Conservation (phyloP, 768 basidiomycete species). For the Gymnopilus junonius region DNA sequence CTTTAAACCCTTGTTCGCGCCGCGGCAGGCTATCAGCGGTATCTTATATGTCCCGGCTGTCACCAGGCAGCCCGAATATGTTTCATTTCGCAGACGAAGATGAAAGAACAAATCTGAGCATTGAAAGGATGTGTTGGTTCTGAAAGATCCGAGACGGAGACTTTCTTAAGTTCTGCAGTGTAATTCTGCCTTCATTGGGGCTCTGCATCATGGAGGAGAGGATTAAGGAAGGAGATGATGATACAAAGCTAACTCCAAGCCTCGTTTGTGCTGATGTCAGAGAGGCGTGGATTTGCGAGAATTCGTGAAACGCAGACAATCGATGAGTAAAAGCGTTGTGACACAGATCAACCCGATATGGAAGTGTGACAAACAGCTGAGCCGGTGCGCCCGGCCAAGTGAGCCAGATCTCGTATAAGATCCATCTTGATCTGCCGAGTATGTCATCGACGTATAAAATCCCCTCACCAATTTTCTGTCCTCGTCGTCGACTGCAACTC, state of each 20-base stretch:
- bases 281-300: conserved; percentile 5
- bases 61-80: background rate
- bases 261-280: conserved; percentile 16
- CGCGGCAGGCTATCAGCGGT: background rate
- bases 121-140: background rate
- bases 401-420: conserved; percentile 10
- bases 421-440: conserved; percentile 6
- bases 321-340: conserved; percentile 1
- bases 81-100: background rate
- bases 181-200: background rate
- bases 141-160: background rate
- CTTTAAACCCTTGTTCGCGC: background rate
- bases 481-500: conserved; percentile 6
- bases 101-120: background rate
- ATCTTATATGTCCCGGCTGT: background rate
- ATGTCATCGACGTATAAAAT: conserved; percentile 14
- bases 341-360: conserved; percentile 13
- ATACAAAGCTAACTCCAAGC: conserved; percentile 15
- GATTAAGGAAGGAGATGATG: conserved; percentile 3
- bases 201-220: conserved; percentile 5
- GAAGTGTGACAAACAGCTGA: conserved; percentile 4
- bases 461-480: background rate
- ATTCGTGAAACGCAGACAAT: conserved; percentile 8
- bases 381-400: conserved; percentile 1
- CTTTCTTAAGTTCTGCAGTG: too few relatives aligned